phyloP scores from a whole-genome alignment of 352 stramenopile species.

The Globisporangium paroecandrum region DNA sequence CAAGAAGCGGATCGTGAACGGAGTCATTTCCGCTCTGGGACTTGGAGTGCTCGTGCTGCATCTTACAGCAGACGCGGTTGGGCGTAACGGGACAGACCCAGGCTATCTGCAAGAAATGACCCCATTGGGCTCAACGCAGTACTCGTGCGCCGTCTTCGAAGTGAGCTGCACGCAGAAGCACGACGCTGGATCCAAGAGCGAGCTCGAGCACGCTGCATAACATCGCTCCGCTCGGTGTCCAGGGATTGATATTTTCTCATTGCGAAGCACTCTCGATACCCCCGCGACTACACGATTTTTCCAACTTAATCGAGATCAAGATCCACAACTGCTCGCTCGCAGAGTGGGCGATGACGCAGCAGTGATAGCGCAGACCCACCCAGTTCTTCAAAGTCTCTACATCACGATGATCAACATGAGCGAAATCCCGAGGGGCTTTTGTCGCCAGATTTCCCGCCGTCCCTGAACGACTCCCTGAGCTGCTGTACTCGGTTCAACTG shows the following conservation, averaged over 20 bases:
- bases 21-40: neutral
- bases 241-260: neutral
- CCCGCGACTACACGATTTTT: neutral
- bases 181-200: neutral
- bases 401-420: neutral
- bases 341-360: neutral
- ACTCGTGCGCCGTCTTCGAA: neutral
- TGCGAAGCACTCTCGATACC: neutral
- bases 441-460: neutral
- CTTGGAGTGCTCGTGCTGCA: neutral
- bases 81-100: neutral
- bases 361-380: neutral
- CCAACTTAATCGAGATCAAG: neutral
- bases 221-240: neutral
- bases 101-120: neutral
- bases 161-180: neutral
- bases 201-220: neutral
- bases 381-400: neutral
- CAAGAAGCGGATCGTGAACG: neutral
- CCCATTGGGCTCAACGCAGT: neutral
- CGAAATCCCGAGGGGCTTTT: neutral
- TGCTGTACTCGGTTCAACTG: too few species aligned
- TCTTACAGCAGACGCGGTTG: neutral
- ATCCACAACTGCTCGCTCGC: neutral
- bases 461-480: neutral